Evolutionary conservation across 2,329 filamentous ascomycete genomes (phyloP), one percentile per base, ranked within the genome.

Genomic region (Lecanicillium sp.): DNA sequence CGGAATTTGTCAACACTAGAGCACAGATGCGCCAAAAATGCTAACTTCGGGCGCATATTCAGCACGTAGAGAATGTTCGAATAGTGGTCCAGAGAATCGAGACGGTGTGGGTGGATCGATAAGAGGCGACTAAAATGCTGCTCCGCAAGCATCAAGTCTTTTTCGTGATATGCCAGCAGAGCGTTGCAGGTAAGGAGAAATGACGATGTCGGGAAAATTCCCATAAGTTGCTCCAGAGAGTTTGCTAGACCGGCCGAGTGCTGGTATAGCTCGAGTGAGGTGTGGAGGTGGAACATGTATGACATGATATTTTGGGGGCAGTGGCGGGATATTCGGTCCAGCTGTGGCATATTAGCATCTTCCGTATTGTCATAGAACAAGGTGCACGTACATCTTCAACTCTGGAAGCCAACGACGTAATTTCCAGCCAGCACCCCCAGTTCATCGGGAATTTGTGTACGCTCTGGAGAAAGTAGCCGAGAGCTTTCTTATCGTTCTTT

Each of bases 61-160:
- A 97, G 85, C 24, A 98, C 91, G 62, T 96, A 97, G 12, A 98
- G 79, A 17, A 97, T 95, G 60, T 98, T 98, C 29, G 90, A 96
- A 66, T 96, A 98, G 60, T 95, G 87, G 60, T 98, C 93, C 15
- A 98, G 77, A 3, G 86, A 86, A 63, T 98, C 93, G 15, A 98
- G 79, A 6, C 93, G 65, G 71, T 85, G 71, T 56, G 81, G 69
- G 75, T 84, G 79, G 5, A 81, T 78, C 24, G 95, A 87, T 14
- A 98, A 77, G 33, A 91, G 75, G 54, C 90, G 84, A 54, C 93
- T 84, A 48, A 95, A 74, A 66, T 83, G 70, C 69, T 83, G 65
- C 56, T 85, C 82, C 6, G 79, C 81, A 10, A 75, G 73, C 42
- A 86, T 73, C 19, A 96, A 76, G 56, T 90, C 82, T 56, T 95